Conservation (phyloP, 352 stramenopile genomes). For the Phytopythium vexans region DNA sequence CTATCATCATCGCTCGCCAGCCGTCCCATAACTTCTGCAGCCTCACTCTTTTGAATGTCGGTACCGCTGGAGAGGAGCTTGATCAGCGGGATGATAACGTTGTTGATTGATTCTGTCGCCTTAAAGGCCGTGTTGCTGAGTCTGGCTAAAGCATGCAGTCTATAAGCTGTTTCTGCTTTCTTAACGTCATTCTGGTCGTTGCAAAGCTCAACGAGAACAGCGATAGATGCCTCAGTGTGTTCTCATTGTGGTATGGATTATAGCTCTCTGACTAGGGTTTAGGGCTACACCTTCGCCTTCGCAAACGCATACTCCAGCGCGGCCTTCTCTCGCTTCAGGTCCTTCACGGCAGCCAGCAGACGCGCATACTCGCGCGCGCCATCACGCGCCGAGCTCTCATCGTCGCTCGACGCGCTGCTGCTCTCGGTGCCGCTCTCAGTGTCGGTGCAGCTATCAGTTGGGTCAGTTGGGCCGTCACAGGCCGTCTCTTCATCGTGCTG, state of each 20-base stretch:
- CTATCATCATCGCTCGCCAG: neutral
- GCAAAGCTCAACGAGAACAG: neutral
- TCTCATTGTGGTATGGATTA: neutral
- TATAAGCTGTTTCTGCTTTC: neutral
- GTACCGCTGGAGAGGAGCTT: neutral
- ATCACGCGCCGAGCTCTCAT: no score
- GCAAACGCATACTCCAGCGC: no score
- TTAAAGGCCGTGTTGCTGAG: no score
- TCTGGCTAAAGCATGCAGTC: neutral
- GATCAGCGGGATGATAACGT: neutral
- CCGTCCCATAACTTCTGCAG: neutral
- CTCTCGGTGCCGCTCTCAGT: no score
- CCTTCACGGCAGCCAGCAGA: no score
- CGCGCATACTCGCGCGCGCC: no score
- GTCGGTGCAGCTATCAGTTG: no score
- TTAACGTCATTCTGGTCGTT: neutral
- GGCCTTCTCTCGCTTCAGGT: no score
- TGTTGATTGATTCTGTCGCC: no score
- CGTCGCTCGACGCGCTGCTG: no score
- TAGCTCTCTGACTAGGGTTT: neutral
- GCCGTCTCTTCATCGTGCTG: constrained; percentile 51
- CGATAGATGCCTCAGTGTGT: neutral
- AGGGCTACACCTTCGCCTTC: no score
- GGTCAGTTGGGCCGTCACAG: no score
- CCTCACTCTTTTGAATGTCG: neutral